Evolutionary conservation across 1,284 basidiomycete genomes (phyloP).

Genomic region (Tetrapyrgos nigripes): DNA sequence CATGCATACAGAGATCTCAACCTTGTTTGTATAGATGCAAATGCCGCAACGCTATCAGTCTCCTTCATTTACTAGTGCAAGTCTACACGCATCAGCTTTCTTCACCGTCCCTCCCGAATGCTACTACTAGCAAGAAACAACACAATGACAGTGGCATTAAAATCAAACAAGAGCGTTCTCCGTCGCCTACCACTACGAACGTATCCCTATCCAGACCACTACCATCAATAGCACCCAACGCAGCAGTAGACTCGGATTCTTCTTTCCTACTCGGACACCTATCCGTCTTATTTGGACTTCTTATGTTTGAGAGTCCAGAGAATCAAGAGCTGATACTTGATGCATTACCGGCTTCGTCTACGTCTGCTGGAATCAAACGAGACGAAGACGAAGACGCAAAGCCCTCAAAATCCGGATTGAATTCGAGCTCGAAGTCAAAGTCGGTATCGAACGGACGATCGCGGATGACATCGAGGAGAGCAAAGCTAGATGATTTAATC

Average conservation of each 20-base stretch:
- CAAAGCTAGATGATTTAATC: constrained; percentile 9
- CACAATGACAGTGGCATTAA: constrained; percentile 7
- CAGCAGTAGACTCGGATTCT: constrained; percentile 38
- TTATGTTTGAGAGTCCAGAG: constrained; percentile 53
- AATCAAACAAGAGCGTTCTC: constrained; percentile 12
- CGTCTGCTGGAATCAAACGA: background rate
- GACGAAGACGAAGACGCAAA: background rate
- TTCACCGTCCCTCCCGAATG: constrained; percentile 15
- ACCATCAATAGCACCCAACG: constrained; percentile 28
- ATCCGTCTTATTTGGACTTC: constrained; percentile 73
- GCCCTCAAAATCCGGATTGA: no score
- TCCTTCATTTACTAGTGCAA: constrained; percentile 52
- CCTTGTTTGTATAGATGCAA: constrained; percentile 55
- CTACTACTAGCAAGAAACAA: constrained; percentile 22
- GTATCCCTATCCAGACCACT: constrained; percentile 19
- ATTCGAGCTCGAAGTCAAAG: no score
- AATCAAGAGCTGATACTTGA: constrained; percentile 55
- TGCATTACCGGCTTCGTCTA: constrained; percentile 4
- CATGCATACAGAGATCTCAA: constrained; percentile 50
- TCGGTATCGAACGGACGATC: background rate
- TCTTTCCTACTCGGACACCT: constrained; percentile 68
- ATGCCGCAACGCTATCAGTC: constrained; percentile 49
- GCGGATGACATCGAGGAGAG: background rate
- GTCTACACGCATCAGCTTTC: constrained; percentile 45
- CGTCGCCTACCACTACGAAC: constrained; percentile 13